Percentiles rank a stretch among this genome's conserved stretches.
Conservation (phyloP, 2,329 filamentous ascomycete genomes). For the Fusarium tanahbumbuense region DNA sequence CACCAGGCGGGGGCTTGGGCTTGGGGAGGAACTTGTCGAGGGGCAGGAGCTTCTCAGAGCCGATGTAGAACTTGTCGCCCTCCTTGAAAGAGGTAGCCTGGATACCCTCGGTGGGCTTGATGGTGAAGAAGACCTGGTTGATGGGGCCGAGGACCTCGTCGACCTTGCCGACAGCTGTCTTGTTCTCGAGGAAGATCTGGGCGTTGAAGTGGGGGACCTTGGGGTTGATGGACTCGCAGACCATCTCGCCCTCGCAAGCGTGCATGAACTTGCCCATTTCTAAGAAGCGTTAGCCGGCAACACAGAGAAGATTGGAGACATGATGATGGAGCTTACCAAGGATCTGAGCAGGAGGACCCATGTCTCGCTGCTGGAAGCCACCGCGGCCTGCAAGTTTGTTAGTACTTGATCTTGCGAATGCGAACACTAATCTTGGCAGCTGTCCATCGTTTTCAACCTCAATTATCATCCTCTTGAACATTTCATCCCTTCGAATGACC, state of each 20-base stretch:
- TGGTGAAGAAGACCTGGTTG: constrained; percentile 98
- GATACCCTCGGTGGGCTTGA: constrained; percentile 97
- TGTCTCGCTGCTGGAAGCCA: constrained; percentile 55
- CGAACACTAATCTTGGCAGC: constrained; percentile 3
- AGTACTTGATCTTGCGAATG: constrained; percentile 18
- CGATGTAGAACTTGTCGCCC: constrained; percentile 98
- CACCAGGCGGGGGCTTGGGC: constrained; percentile 79
- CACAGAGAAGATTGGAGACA: background rate
- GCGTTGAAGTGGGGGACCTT: constrained; percentile 99
- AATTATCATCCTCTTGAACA: background rate
- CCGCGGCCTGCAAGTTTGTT: constrained; percentile 49
- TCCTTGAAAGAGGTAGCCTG: constrained; percentile 93
- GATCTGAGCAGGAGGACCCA: constrained; percentile 54
- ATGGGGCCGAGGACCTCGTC: constrained; percentile 98
- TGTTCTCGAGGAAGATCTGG: constrained; percentile 98
- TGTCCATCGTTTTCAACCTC: background rate
- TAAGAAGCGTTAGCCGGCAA: constrained; percentile 25
- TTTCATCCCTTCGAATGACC: background rate
- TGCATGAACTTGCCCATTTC: constrained; percentile 97
- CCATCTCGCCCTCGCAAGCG: constrained; percentile 96
- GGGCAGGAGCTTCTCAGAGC: constrained; percentile 91
- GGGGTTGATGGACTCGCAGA: constrained; percentile 93
- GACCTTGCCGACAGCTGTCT: constrained; percentile 94
- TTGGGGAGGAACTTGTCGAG: constrained; percentile 97
- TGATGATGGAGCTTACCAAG: constrained; percentile 47